Base-by-base conservation (phyloP, 371 early-diverging fungal species). In the Zychaea mexicana region DNA sequence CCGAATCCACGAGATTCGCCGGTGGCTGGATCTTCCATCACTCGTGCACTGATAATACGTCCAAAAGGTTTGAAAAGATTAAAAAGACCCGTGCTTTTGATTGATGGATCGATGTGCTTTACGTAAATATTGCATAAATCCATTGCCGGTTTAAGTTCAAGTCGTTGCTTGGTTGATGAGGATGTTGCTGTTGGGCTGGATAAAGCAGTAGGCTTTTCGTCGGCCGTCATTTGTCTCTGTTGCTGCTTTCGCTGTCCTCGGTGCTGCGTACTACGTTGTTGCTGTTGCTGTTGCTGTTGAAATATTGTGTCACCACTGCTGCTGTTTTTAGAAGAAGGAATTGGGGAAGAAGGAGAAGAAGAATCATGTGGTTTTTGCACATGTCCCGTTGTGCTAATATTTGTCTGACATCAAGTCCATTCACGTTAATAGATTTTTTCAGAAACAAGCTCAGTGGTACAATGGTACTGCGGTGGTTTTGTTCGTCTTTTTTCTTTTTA, bases 1-100 rank as follows among this genome's bases (percentile, higher is more conserved):
- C 76, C 76, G 59, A 74, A 82, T 0, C 83, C 83, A 30, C 77
- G 74, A 19, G 83, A 82, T 19, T 65, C 65, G 6, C 74, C 72
- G 12, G 72, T 82, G 4, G 65, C 45, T 6, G 80, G 74, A 45
- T 79, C 74, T 30, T 68, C 78, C 74, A 74, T 74, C 32, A 74
- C 74, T 7, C 74, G 67, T 8, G 72, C 76, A 38, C 74, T 73
- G 56, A 79, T 72, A 38, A 79, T 79, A 30, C 73, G 74, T 7
- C 79, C 79, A 63, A 68, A 79, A 53, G 64, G 57, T 32, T 71
- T 66, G 46, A 79, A 79, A 15, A 68, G 64, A 45, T 72, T 73
- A 61, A 74, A 79, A n/a, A 79, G 66, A 32, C 76, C 79, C 3
- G 69, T 58, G 57, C 72, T 79, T 26, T 68, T 67, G 47, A 76